A percentile compares a stretch with the other conserved stretches of the same genome.
These are phyloP conservation scores for Panaeolus cyanescens DNA, from an alignment of 768 basidiomycete genomes.

Conservation along the genomic window DNA sequence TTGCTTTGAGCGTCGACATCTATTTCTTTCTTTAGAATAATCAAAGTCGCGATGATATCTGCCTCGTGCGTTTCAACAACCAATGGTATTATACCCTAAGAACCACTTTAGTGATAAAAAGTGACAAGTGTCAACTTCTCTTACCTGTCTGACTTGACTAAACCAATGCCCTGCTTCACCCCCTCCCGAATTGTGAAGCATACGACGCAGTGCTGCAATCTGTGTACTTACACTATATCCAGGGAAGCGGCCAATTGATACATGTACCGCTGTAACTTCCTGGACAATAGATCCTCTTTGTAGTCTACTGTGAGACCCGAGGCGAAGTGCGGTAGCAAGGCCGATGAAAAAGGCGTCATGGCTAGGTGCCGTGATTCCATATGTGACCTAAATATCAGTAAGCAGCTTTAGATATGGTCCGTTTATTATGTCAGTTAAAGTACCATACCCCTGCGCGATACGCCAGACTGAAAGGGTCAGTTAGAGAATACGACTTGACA, in stretches of 20 bases:
- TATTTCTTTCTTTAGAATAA: conserved; percentile 67
- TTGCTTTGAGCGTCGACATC: conserved; percentile 43
- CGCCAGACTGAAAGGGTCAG: conserved; percentile 48
- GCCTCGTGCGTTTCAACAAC: conserved; percentile 77
- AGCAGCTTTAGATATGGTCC: not conserved
- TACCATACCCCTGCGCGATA: conserved; percentile 63
- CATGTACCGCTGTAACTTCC: conserved; percentile 65
- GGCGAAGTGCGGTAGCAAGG: conserved; percentile 65
- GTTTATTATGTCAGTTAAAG: not conserved
- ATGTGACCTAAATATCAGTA: conserved; percentile 42
- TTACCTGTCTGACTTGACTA: conserved; percentile 43
- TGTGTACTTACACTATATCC: conserved; percentile 76
- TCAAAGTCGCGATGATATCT: conserved; percentile 79
- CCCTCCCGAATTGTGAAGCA: conserved; percentile 50
- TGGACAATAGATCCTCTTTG: conserved; percentile 65
- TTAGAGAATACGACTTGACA: no score
- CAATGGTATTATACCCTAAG: conserved; percentile 69
- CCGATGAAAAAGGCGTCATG: conserved; percentile 58
- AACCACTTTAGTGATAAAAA: not conserved
- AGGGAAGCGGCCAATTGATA: conserved; percentile 54
- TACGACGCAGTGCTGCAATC: conserved; percentile 68
- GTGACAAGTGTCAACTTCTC: conserved; percentile 7
- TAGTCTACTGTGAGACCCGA: conserved; percentile 59
- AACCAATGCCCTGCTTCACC: conserved; percentile 47
- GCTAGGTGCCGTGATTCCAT: conserved; percentile 63